phyloP scores from a whole-genome alignment of 345 rosid genomes.

The Pseudoturritis turrita region DNA sequence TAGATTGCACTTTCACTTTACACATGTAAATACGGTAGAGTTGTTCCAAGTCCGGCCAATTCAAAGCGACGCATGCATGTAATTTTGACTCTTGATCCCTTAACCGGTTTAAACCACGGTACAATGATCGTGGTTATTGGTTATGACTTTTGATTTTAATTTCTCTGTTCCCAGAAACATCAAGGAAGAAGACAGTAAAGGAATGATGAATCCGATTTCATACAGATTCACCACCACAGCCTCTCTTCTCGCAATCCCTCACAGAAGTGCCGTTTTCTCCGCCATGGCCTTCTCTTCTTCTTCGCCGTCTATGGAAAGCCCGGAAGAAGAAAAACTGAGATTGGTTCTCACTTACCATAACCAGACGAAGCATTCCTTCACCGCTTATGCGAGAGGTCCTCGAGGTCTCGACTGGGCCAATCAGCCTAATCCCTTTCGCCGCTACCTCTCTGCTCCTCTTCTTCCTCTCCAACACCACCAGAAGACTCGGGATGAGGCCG shows the following conservation, averaged over 20 bases:
- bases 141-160: neutral
- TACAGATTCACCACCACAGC: conserved; percentile 11
- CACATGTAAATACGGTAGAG: too few relatives aligned
- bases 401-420: conserved; percentile 91
- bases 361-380: conserved; percentile 72
- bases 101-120: too few relatives aligned
- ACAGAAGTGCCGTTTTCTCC: conserved; percentile 15
- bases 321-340: conserved; percentile 32
- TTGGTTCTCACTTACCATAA: conserved; percentile 60
- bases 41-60: too few relatives aligned
- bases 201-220: conserved; percentile 18
- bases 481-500: neutral
- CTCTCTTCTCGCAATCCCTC: conserved; percentile 12
- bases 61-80: too few relatives aligned
- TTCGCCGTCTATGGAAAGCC: neutral
- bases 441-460: conserved; percentile 58
- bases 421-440: conserved; percentile 91
- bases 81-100: too few relatives aligned
- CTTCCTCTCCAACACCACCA: conserved; percentile 46
- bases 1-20: neutral
- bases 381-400: conserved; percentile 71
- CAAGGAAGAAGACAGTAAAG: neutral
- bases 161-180: neutral
- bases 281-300: conserved; percentile 37
- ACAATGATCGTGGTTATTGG: neutral